Base-by-base conservation (phyloP, 2,329 filamentous ascomycete genomes). In the Diaporthe australafricana region DNA sequence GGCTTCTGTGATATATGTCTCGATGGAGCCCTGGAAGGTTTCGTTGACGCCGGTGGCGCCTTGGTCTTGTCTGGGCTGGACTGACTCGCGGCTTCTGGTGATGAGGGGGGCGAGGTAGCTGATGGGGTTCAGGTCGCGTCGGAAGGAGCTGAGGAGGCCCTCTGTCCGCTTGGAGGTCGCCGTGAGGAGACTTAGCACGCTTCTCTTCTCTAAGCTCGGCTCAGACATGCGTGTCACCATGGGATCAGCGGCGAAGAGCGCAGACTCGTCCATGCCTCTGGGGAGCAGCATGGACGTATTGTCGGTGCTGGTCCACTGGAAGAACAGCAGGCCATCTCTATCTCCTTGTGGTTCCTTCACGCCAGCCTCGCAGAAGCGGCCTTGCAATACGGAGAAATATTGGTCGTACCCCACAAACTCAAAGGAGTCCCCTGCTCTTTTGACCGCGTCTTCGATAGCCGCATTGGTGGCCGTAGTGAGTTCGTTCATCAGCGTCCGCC, bases 231-330 rank as follows among this genome's bases (percentile, higher is more conserved):
- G 17, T 8, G 38, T 17, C 11, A 47, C 22, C 40, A 62, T 14
- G 57, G 40, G 40, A 16, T 62, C 40, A 6, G 40, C 57, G 17
- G 9, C 40, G 40, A 62, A 47, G 25, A 62, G 40, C 11, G 17
- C 57, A 22, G 57, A 62, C 57, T 62, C 57, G 57, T 62, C 57
- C 57, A 47, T 62, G 40, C 57, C 40, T 3, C 57, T 62, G 5
- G 57, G 57, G 12, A 62, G n/a, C 20, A 62, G 22, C 40, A 4
- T 22, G 11, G 57, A 62, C 9, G 27, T 4, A 17, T 47, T 62
- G 57, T 45, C 25, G 57, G 40, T 62, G 57, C 57, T 62, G 40
- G 57, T 62, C 57, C 57, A 62, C 57, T 62, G 25, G 57, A 32
- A 62, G 17, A 62, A 62, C 17, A 62, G 57, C 17, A 62, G 40